Conservation (phyloP, 2,329 filamentous ascomycete genomes). For the Lecanicillium sp. region DNA sequence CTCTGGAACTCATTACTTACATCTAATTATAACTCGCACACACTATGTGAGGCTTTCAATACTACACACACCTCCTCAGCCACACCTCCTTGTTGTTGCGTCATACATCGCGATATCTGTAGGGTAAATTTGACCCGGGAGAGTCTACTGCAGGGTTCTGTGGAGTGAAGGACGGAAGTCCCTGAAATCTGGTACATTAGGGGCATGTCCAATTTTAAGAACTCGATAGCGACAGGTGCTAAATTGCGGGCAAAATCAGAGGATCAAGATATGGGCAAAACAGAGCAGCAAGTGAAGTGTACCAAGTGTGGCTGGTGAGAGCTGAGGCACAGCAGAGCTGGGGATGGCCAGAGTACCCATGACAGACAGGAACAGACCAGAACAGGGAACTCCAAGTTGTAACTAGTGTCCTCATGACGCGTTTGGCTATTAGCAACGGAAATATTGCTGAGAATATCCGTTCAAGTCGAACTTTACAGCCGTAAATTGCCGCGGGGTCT, state of each 20-base stretch:
- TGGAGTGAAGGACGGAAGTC: background rate
- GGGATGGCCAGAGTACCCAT: background rate
- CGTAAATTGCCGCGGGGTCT: constrained; percentile 1
- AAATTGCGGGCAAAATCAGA: background rate
- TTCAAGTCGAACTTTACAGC: background rate
- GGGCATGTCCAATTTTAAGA: background rate
- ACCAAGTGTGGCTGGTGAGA: background rate
- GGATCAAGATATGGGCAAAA: background rate
- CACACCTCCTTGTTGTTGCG: background rate
- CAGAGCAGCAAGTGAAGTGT: background rate
- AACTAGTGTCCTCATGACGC: too few species aligned
- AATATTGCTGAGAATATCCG: too few species aligned
- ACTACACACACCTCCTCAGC: background rate
- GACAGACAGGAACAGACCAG: too few species aligned
- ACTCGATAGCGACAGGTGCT: background rate
- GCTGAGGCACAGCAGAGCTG: too few species aligned
- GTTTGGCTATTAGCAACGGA: too few species aligned
- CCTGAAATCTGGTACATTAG: background rate
- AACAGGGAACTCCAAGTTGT: too few species aligned
- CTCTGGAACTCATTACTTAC: background rate
- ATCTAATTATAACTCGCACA: background rate
- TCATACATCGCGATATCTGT: background rate
- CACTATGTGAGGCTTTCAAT: too few species aligned
- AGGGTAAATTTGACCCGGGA: background rate
- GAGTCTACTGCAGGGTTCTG: background rate